A percentile compares a stretch with the other conserved stretches of the same genome.
These are phyloP conservation scores for Mycena galopus DNA, from an alignment of 768 basidiomycete genomes.

Conservation along the genomic window DNA sequence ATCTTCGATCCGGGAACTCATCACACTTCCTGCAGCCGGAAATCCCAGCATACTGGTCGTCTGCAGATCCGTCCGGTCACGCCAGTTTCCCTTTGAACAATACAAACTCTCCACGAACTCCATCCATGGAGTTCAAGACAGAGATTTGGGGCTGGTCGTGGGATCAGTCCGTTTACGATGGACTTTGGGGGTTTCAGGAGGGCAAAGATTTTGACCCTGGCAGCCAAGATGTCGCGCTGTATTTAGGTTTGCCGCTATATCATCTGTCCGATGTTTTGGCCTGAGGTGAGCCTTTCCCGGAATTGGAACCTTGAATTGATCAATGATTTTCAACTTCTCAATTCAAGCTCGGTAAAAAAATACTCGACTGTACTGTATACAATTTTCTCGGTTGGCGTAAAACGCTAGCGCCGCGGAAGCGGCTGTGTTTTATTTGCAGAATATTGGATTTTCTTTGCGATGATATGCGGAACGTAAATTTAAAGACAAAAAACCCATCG, in stretches of 20 bases:
- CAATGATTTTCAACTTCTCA: too few relatives aligned
- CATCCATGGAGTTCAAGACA: neutral
- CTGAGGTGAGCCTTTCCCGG: too few relatives aligned
- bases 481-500: too few relatives aligned
- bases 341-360: too few relatives aligned
- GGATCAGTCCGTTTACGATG: neutral
- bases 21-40: neutral
- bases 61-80: neutral
- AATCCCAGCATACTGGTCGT: slow-evolving; percentile 5
- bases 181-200: neutral
- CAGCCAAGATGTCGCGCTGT: neutral
- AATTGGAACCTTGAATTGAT: too few relatives aligned
- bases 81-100: neutral
- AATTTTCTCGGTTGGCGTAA: too few relatives aligned
- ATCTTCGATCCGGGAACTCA: neutral
- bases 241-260: neutral
- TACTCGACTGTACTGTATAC: too few relatives aligned
- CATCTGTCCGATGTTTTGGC: too few relatives aligned
- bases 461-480: too few relatives aligned
- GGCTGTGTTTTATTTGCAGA: too few relatives aligned
- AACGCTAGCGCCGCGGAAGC: too few relatives aligned
- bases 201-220: neutral
- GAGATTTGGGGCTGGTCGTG: slow-evolving; percentile 7
- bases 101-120: neutral
- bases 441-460: too few relatives aligned